A percentile compares a stretch with the other conserved stretches of the same genome.
Conservation (phyloP, 108 stramenopile genomes). For the Nannochloropsis salina region DNA sequence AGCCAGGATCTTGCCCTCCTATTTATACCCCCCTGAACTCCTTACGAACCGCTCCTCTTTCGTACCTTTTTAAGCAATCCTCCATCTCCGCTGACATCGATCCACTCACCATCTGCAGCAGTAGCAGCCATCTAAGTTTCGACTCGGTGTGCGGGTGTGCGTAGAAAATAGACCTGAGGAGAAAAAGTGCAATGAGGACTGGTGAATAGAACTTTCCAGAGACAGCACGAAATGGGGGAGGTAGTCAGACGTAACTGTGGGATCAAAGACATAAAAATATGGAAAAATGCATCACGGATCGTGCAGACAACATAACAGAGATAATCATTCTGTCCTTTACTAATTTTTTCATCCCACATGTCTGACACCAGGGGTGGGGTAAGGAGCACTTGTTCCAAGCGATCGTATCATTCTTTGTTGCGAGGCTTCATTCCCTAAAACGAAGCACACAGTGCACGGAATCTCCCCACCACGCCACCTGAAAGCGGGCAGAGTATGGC, state of each 20-base stretch:
- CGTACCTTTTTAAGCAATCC: constrained; percentile 52
- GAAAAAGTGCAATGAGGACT: not conserved
- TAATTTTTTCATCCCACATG: too few relatives aligned
- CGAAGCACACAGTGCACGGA: too few relatives aligned
- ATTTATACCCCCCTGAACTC: not conserved
- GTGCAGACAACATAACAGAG: too few relatives aligned
- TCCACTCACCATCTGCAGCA: constrained; percentile 26
- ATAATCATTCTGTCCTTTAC: too few relatives aligned
- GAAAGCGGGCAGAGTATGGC: too few relatives aligned
- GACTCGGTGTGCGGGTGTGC: not conserved
- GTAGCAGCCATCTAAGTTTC: not conserved
- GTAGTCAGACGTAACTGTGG: not conserved
- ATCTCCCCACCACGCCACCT: too few relatives aligned
- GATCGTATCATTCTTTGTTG: too few relatives aligned
- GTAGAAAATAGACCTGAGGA: not conserved
- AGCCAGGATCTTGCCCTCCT: not conserved
- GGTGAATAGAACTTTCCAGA: not conserved
- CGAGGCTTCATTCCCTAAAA: too few relatives aligned
- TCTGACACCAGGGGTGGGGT: too few relatives aligned
- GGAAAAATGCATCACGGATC: not conserved
- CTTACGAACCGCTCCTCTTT: not conserved
- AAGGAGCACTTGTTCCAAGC: too few relatives aligned
- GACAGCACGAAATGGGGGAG: not conserved
- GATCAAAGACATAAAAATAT: not conserved
- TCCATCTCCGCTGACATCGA: constrained; percentile 53